Conservation (phyloP, 1,284 basidiomycete species). For the Leccinum subrobustum region DNA sequence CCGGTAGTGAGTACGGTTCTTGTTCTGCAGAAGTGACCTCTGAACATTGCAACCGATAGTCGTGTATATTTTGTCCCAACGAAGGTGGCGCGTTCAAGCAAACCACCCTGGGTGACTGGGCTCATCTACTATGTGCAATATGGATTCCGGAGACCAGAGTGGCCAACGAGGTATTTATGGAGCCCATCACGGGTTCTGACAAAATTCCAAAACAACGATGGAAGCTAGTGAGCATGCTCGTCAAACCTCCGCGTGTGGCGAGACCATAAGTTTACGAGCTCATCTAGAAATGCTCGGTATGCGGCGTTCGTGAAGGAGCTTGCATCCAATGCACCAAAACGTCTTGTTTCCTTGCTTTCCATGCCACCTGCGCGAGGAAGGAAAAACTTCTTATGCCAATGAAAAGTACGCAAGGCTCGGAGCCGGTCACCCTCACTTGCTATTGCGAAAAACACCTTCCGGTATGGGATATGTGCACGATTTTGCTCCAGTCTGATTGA, state of each 20-base stretch:
- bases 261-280: constrained; percentile 12
- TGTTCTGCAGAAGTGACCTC: too few relatives aligned
- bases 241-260: neutral
- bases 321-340: constrained; percentile 97
- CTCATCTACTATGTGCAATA: constrained; percentile 95
- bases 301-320: constrained; percentile 80
- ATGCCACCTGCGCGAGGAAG: constrained; percentile 91
- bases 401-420: constrained; percentile 78
- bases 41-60: constrained; percentile 42
- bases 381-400: constrained; percentile 82
- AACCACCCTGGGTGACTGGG: constrained; percentile 91
- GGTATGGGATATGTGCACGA: constrained; percentile 45
- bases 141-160: constrained; percentile 97
- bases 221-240: constrained; percentile 73
- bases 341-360: constrained; percentile 92
- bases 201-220: constrained; percentile 89
- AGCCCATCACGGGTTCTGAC: constrained; percentile 92
- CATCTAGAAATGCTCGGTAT: constrained; percentile 81
- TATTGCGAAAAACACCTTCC: constrained; percentile 90
- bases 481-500: constrained; percentile 5
- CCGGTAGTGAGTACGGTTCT: constrained; percentile 70
- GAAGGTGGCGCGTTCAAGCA: constrained; percentile 99
- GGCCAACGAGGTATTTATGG: constrained; percentile 97
- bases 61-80: constrained; percentile 92
- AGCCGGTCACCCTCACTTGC: constrained; percentile 68